A percentile compares a stretch with the other conserved stretches of the same genome.
phyloP scores from a whole-genome alignment of 306 rosid genomes.

The Adenanthera pavonina region DNA sequence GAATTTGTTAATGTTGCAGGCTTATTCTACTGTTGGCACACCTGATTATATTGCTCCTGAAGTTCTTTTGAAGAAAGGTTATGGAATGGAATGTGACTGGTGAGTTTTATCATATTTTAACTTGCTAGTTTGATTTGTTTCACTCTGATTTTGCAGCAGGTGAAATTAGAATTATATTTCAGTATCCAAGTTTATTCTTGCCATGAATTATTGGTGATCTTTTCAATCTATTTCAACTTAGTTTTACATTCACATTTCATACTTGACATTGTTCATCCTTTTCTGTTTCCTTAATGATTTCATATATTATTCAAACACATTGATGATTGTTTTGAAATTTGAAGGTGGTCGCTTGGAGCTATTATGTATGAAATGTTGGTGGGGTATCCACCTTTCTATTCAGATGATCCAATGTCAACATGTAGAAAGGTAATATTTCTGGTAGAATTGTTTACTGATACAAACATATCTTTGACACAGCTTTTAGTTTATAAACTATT shows the following conservation, averaged over 20 bases:
- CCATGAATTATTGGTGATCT: constrained; percentile 28
- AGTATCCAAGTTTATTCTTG: constrained; percentile 29
- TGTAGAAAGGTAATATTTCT: constrained; percentile 82
- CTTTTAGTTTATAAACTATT: background rate
- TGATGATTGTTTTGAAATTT: constrained; percentile 36
- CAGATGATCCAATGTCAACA: constrained; percentile 98
- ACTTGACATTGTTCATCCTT: background rate
- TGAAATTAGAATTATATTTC: constrained; percentile 13
- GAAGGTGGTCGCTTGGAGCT: constrained; percentile 99
- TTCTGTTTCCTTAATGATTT: constrained; percentile 2
- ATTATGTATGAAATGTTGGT: constrained; percentile 99
- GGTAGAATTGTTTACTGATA: constrained; percentile 26
- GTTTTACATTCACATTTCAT: constrained; percentile 21
- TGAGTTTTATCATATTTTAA: constrained; percentile 48
- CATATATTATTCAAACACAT: constrained; percentile 31
- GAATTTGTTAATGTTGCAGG: constrained; percentile 62
- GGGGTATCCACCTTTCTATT: constrained; percentile 97
- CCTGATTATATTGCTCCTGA: constrained; percentile 99
- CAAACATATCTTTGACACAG: constrained; percentile 7
- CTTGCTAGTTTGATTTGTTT: constrained; percentile 9
- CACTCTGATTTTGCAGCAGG: background rate
- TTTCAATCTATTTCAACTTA: constrained; percentile 24
- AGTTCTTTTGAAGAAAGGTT: constrained; percentile 97
- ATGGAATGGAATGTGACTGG: constrained; percentile 99
- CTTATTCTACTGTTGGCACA: constrained; percentile 99